A percentile compares a stretch with the other conserved stretches of the same genome.
These are phyloP conservation scores for Bifiguratus adelaidae DNA, from an alignment of 192 early-diverging fungal genomes.

Conservation along the genomic window DNA sequence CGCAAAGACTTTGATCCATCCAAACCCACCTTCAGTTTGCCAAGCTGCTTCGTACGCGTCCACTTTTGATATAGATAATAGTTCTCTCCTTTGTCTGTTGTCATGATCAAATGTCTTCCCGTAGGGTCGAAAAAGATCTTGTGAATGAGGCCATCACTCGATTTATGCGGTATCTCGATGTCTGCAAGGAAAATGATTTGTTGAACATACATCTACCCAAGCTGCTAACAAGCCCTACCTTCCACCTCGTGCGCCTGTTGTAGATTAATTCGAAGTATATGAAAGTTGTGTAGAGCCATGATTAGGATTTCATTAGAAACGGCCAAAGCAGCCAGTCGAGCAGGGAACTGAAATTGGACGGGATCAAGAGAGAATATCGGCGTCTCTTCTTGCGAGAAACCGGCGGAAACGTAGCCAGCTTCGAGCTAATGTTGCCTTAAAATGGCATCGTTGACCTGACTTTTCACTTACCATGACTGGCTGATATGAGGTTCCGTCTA, in stretches of 20 bases:
- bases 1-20: background rate
- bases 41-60: constrained; percentile 71
- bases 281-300: constrained; percentile 63
- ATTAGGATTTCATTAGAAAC: constrained; percentile 82
- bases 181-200: constrained; percentile 33
- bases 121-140: constrained; percentile 81
- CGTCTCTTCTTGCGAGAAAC: constrained; percentile 31
- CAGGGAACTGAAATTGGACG: constrained; percentile 85
- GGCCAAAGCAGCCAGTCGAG: constrained; percentile 53
- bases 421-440: too few species aligned
- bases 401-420: constrained; percentile 44
- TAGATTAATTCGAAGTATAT: constrained; percentile 81
- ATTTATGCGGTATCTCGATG: constrained; percentile 55
- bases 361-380: constrained; percentile 75
- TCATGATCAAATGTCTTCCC: constrained; percentile 80
- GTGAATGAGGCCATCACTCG: constrained; percentile 47
- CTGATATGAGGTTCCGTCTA: too few species aligned
- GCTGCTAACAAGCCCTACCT: constrained; percentile 29
- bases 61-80: constrained; percentile 83
- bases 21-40: constrained; percentile 58
- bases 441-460: too few species aligned
- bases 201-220: background rate
- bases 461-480: too few species aligned
- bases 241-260: constrained; percentile 70
- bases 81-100: constrained; percentile 82